These are phyloP conservation scores for Lentinula sp. DNA, from an alignment of 768 basidiomycete species.

Conservation along the genomic window DNA sequence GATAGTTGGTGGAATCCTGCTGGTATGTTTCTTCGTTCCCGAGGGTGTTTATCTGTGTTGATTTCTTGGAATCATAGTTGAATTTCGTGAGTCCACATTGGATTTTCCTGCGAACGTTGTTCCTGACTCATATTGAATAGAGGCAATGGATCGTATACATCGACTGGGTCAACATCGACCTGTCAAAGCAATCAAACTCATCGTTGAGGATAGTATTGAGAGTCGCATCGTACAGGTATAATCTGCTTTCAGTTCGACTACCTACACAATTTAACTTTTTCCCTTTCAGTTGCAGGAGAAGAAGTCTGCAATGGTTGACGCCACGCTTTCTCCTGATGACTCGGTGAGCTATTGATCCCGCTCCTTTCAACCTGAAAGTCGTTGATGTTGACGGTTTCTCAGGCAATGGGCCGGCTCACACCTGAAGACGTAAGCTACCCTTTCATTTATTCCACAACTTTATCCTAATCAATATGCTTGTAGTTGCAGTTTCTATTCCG, in stretches of 20 bases:
- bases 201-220: conserved; percentile 96
- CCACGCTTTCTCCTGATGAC: conserved; percentile 77
- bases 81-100: conserved; percentile 57
- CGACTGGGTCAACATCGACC: conserved; percentile 93
- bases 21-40: conserved; percentile 30
- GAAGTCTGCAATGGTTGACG: conserved; percentile 93
- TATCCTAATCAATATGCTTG: not conserved
- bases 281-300: conserved; percentile 79
- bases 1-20: conserved; percentile 99
- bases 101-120: not conserved
- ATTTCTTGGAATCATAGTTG: conserved; percentile 37
- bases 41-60: not conserved
- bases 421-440: conserved; percentile 63
- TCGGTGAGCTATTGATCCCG: conserved; percentile 41
- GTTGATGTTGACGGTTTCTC: conserved; percentile 9
- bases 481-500: conserved; percentile 43
- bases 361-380: not conserved
- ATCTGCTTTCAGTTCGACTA: not conserved
- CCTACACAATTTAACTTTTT: not conserved
- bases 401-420: conserved; percentile 92
- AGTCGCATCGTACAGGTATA: conserved; percentile 83
- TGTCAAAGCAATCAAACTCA: conserved; percentile 88
- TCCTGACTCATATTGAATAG: conserved; percentile 29
- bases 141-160: conserved; percentile 98
- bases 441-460: not conserved